Evolutionary conservation across 148 eudicot genomes (phyloP), one percentile per base, ranked within the genome.

Genomic region (Rhododendron vialii): DNA sequence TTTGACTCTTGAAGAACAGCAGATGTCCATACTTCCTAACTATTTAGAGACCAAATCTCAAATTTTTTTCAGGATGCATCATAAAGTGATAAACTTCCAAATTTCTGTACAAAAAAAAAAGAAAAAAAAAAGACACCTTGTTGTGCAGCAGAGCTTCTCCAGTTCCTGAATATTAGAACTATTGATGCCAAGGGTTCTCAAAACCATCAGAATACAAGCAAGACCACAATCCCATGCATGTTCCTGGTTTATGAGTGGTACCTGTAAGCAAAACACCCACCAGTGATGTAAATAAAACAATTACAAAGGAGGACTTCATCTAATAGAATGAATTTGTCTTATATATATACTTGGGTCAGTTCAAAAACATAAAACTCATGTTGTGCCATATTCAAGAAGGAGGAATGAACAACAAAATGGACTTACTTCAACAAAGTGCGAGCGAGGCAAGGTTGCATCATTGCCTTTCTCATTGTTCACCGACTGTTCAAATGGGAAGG

Each of bases 161-260:
- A 97, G 88, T 50, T 92, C 88, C 71, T 92, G 92, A 85, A 94
- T 88, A 84, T 87, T 88, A 81, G 92, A 91, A 65, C 88, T 86
- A 74, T 73, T 50, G 81, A 93, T 88, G 84, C 98, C 99, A 85
- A 94, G 91, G 41, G 98, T 91, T 86, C 88, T 88, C 90, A 94
- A 89, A 88, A 97, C 98, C 99, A 97, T 97, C 91, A 95, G 77
- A 84, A 95, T 90, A 88, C 99, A 97, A 83, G 98, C 98, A 92
- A 97, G 95, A 65, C 99, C 99, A 91, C 98, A 97, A 89, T 97
- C 99, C 99, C 99, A 97, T 67, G 92, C 89, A 55, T 87, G 91
- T 76, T 91, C 83, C 80, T 97, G 99, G 82, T 91, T 93, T 84
- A 97, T 84, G 75, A 94, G 98, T 36, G 98, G 98, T 79, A 97